A percentile compares a stretch with the other conserved stretches of the same genome.
Conservation (phyloP, 208 protist genomes). For the Sergeia podlipaevii region DNA sequence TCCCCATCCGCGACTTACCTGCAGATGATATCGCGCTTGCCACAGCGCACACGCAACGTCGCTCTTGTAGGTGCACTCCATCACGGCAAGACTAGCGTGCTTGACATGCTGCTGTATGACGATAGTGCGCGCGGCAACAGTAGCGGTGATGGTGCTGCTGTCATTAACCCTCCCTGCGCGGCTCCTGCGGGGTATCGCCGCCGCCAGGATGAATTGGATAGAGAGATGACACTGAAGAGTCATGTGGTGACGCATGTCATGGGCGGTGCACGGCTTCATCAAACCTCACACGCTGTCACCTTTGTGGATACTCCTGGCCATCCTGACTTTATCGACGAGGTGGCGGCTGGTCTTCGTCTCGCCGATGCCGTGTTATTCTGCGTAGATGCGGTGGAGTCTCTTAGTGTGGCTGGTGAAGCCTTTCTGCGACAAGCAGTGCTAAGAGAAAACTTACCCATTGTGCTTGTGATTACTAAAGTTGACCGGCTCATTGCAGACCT, state of each 20-base stretch:
- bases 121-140: not conserved
- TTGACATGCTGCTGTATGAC: conserved; percentile 73
- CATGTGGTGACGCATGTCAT: conserved; percentile 56
- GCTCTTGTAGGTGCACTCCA: conserved; percentile 94
- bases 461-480: conserved; percentile 97
- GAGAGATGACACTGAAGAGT: conserved; percentile 63
- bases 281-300: conserved; percentile 86
- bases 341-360: conserved; percentile 89
- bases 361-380: conserved; percentile 96
- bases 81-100: conserved; percentile 97
- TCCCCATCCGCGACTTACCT: conserved; percentile 27
- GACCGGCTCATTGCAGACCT: conserved; percentile 98
- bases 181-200: conserved; percentile 31
- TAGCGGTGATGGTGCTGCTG: not conserved
- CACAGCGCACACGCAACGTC: conserved; percentile 93
- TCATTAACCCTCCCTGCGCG: not conserved
- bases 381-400: conserved; percentile 97
- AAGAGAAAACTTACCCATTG: conserved; percentile 79
- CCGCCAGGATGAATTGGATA: conserved; percentile 57
- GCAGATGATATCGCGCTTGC: conserved; percentile 39
- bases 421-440: conserved; percentile 85
- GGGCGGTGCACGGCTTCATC: conserved; percentile 38
- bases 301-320: conserved; percentile 99
- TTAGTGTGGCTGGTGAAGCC: conserved; percentile 75
- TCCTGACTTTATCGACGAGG: conserved; percentile 97